A percentile compares a stretch with the other conserved stretches of the same genome.
These are phyloP conservation scores for Hordeum vulgare DNA, from an alignment of 176 grass and related monocot genomes.

Conservation along the genomic window DNA sequence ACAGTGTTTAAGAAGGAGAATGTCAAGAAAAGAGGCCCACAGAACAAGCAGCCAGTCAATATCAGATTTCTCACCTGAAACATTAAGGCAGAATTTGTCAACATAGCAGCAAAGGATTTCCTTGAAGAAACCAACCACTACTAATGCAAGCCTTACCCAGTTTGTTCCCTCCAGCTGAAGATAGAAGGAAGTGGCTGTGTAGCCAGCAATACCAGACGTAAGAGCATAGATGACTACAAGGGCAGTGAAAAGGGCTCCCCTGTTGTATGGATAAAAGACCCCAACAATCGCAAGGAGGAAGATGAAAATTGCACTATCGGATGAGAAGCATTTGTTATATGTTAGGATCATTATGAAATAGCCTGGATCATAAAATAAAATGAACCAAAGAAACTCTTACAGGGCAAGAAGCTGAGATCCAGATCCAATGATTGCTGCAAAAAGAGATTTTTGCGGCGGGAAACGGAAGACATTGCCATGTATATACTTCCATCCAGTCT, in stretches of 20 bases:
- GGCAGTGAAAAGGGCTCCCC: conserved; percentile 93
- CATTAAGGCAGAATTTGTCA: background rate
- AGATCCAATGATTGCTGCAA: conserved; percentile 80
- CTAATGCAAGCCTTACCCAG: conserved; percentile 56
- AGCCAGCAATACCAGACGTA: conserved; percentile 92
- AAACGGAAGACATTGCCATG: conserved; percentile 83
- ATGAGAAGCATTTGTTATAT: conserved; percentile 3
- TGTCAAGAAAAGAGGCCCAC: conserved; percentile 86
- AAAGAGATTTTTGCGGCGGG: conserved; percentile 67
- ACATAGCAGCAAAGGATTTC: background rate
- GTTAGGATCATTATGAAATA: conserved; percentile 14
- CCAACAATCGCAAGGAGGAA: conserved; percentile 87
- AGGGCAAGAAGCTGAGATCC: conserved; percentile 94
- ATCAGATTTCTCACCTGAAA: conserved; percentile 95
- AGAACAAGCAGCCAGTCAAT: conserved; percentile 85
- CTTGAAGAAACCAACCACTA: conserved; percentile 7
- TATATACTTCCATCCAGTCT: conserved; percentile 97
- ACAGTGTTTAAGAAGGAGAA: conserved; percentile 96
- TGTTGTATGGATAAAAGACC: conserved; percentile 92
- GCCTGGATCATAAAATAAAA: conserved; percentile 12
- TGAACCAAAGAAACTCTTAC: conserved; percentile 41
- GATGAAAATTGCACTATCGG: conserved; percentile 73
- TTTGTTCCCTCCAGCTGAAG: conserved; percentile 87
- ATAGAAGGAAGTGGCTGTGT: conserved; percentile 84
- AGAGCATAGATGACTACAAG: conserved; percentile 93